Conservation (phyloP, 768 basidiomycete genomes). For the Kockovaella imperatae region DNA sequence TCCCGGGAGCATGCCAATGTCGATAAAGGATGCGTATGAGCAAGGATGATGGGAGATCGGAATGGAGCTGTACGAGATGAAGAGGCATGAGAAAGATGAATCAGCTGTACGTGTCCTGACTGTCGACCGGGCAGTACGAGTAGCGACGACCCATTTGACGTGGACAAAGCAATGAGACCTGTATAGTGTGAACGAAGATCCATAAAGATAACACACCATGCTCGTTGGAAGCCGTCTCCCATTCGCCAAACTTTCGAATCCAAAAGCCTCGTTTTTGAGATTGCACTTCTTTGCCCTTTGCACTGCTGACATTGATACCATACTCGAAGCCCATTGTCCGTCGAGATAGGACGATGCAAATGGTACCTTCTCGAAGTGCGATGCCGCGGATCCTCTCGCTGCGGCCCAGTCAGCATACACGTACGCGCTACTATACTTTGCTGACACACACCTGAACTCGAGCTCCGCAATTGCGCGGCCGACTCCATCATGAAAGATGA, state of each 20-base stretch:
- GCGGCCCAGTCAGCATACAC: not conserved
- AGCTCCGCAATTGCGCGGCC: conserved; percentile 30
- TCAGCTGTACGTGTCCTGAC: conserved; percentile 43
- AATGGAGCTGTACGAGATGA: conserved; percentile 13
- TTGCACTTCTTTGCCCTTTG: conserved; percentile 22
- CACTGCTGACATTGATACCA: conserved; percentile 9
- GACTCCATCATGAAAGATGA: conserved; percentile 41
- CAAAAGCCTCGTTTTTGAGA: conserved; percentile 16
- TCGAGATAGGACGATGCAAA: conserved; percentile 31
- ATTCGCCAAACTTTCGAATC: conserved; percentile 37
- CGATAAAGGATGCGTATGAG: conserved; percentile 40
- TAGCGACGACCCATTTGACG: conserved; percentile 30
- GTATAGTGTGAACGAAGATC: not conserved
- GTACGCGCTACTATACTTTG: not conserved
- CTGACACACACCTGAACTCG: conserved; percentile 30
- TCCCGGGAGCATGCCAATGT: conserved; percentile 31
- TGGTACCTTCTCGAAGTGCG: conserved; percentile 12
- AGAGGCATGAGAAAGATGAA: conserved; percentile 37
- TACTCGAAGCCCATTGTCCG: conserved; percentile 37
- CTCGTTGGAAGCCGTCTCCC: conserved; percentile 42
- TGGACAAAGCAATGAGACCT: conserved; percentile 42
- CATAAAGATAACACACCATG: conserved; percentile 17
- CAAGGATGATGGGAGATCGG: conserved; percentile 43
- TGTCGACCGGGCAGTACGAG: conserved; percentile 46
- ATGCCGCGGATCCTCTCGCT: conserved; percentile 35